Conservation (phyloP, 177 flowering plant species). For the Tripterygium wilfordii region DNA sequence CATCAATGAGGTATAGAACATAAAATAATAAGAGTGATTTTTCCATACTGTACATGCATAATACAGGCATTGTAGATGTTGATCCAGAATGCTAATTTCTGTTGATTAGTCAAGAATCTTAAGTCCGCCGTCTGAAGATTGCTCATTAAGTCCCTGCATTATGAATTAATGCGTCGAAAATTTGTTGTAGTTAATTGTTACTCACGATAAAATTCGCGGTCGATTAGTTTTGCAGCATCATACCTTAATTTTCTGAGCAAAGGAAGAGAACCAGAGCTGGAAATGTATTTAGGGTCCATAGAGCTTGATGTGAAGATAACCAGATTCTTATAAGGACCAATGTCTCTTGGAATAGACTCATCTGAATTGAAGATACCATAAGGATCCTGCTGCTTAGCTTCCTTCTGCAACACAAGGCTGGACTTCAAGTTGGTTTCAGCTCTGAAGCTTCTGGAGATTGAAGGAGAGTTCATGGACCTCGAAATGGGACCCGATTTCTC, state of each 20-base stretch:
- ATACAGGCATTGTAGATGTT: slow-evolving; percentile 98
- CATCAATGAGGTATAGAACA: slow-evolving; percentile 1
- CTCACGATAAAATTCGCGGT: too few relatives aligned
- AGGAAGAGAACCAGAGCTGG: slow-evolving; percentile 56
- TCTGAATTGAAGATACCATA: slow-evolving; percentile 75
- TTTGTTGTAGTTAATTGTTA: too few relatives aligned
- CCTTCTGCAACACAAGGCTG: slow-evolving; percentile 37
- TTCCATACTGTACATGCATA: slow-evolving; percentile 72
- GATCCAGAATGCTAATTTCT: slow-evolving; percentile 98
- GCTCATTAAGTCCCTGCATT: slow-evolving; percentile 56
- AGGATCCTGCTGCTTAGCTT: slow-evolving; percentile 79
- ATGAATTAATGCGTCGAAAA: too few relatives aligned
- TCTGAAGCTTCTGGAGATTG: slow-evolving; percentile 65
- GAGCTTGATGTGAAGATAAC: slow-evolving; percentile 68
- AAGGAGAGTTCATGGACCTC: slow-evolving; percentile 36
- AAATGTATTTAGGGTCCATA: slow-evolving; percentile 66
- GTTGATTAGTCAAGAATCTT: slow-evolving; percentile 50
- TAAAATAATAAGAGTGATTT: slow-evolving; percentile 4
- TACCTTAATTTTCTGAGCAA: slow-evolving; percentile 77
- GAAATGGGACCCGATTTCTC: slow-evolving; percentile 59
- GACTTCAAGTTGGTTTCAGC: slow-evolving; percentile 31
- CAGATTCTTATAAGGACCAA: slow-evolving; percentile 92
- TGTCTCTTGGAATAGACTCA: slow-evolving; percentile 80
- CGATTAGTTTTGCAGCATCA: not conserved
- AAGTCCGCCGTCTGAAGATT: slow-evolving; percentile 65